Evolutionary conservation across 768 basidiomycete genomes (phyloP).

Genomic region (Pleurotus cornucopiae): DNA sequence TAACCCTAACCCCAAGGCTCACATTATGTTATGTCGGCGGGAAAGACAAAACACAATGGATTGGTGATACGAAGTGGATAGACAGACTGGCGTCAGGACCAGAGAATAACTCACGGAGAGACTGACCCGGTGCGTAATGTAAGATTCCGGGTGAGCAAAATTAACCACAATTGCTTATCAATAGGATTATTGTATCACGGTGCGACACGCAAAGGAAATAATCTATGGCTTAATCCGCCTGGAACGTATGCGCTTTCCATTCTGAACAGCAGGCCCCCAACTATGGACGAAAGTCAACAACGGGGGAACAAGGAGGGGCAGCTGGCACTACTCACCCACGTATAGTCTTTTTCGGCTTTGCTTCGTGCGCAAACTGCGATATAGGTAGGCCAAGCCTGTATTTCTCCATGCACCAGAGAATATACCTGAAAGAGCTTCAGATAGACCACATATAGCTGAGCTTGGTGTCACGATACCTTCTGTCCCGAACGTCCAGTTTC

Average conservation of each 20-base stretch:
- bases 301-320: background rate
- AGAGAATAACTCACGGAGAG: too few species aligned
- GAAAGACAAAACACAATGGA: too few species aligned
- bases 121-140: too few species aligned
- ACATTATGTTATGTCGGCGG: too few species aligned
- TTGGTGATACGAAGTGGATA: too few species aligned
- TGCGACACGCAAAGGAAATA: too few species aligned
- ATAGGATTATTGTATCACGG: too few species aligned
- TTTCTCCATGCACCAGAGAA: slow-evolving; percentile 84
- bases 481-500: slow-evolving; percentile 63
- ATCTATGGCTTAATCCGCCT: slow-evolving; percentile 30
- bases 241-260: slow-evolving; percentile 73
- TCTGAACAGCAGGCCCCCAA: slow-evolving; percentile 71
- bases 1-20: too few species aligned
- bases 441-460: slow-evolving; percentile 4
- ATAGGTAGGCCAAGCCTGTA: slow-evolving; percentile 56
- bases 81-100: too few species aligned
- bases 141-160: too few species aligned
- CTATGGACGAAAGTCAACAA: slow-evolving; percentile 28
- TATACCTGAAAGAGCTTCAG: slow-evolving; percentile 49
- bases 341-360: slow-evolving; percentile 69
- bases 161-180: too few species aligned
- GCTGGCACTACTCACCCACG: slow-evolving; percentile 56
- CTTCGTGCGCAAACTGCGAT: slow-evolving; percentile 58
- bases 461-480: slow-evolving; percentile 46